Base-by-base conservation (phyloP, 495 filamentous ascomycete species). In the Extremus antarcticus region DNA sequence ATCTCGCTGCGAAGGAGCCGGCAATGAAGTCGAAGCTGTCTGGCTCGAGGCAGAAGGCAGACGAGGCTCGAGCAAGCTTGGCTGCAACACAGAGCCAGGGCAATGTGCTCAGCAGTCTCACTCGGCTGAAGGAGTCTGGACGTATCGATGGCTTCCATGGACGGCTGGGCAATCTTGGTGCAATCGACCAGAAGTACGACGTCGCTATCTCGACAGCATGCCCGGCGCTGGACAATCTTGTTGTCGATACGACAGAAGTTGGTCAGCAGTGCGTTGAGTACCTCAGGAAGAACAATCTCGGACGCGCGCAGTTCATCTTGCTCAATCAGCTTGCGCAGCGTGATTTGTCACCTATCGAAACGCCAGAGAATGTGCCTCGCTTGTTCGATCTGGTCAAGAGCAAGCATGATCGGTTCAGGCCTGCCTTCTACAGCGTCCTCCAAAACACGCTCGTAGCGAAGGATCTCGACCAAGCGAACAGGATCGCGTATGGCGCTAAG, bases 231-330 rank as follows among this genome's bases (percentile, higher is more conserved):
- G 87, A 97, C 62, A 95, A 96, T 60, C 85, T 98, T 63, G 90
- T 98, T 11, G 92, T 95, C 7, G 92, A 97, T 58, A 88, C 88
- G 0, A 88, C 96, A 7, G 90, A 96, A 63, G 86, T 86, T 46
- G 94, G 90, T 49, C 91, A 96, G 67, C 90, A 96, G 63, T 97
- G 94, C 67, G 95, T 98, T 63, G 91, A 97, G 61, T 91, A 97
- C 65, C 77, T 98, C 17, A 82, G 92, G 22, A 97, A 97, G 74
- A 97, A 94, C 59, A 95, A 95, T 63, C 83, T 97, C 22, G 92
- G 92, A n/a, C 80, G 94, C 65, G 92, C 90, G 25, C 94, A 94
- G 71, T 94, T 98, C 66, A 97, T 97, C 63, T 86, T 91, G 56
- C 79, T 98, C 1, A 87, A 97, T 65, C 88, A 90, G 58, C 76